Conservation (phyloP, 164 flowering plant genomes). For the Magnolia changhungtana region DNA sequence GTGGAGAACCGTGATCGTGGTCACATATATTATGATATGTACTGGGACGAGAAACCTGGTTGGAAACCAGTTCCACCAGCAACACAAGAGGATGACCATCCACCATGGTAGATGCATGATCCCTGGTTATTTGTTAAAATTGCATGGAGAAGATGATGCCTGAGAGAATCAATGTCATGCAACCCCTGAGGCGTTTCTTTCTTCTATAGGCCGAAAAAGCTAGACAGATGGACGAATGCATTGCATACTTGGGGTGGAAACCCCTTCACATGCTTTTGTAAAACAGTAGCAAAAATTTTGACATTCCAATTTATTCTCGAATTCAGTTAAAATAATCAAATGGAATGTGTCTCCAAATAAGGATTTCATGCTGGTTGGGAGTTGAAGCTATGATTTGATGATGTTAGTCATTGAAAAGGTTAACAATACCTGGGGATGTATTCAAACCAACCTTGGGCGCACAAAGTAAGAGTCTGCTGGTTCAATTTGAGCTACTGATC, state of each 20-base stretch:
- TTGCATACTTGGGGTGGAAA: not conserved
- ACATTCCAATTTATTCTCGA: not conserved
- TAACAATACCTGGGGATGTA: too few species aligned
- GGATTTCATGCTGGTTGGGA: too few species aligned
- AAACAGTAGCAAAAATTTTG: not conserved
- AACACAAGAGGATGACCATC: slow-evolving; percentile 70
- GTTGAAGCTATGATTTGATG: too few species aligned
- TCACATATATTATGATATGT: slow-evolving; percentile 95
- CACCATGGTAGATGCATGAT: slow-evolving; percentile 38
- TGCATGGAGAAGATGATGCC: not conserved
- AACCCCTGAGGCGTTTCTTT: not conserved
- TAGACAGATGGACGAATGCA: not conserved
- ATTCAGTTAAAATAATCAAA: slow-evolving; percentile 1
- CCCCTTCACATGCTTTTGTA: not conserved
- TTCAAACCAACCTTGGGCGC: too few species aligned
- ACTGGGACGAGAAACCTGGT: slow-evolving; percentile 94
- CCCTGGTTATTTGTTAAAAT: not conserved
- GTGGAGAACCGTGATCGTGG: slow-evolving; percentile 57
- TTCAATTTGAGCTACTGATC: too few species aligned
- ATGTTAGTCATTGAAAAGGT: too few species aligned
- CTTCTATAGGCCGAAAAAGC: not conserved
- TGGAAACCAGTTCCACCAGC: slow-evolving; percentile 88
- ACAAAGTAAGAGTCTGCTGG: too few species aligned
- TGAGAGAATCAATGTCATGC: not conserved
- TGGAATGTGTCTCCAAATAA: too few species aligned